Base-by-base conservation (phyloP, 176 grass and related monocot species). In the Dactylis glomerata region DNA sequence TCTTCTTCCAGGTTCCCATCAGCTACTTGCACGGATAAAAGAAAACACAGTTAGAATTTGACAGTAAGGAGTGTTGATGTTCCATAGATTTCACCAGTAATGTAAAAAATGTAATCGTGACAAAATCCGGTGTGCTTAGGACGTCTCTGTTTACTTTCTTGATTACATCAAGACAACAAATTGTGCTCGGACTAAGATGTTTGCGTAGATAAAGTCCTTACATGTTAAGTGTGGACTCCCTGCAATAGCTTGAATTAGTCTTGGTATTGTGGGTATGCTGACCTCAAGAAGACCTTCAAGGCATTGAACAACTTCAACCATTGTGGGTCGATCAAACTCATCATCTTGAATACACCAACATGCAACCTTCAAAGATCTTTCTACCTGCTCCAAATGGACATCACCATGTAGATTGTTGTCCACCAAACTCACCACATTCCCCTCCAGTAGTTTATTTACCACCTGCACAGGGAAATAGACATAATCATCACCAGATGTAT, bases 261-360 rank as follows among this genome's bases (percentile, higher is more conserved):
- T 85, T 88, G 89, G 85, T 19, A 88, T 17, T 3, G 77, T 86
- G 23, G 85, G 89, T 20, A 44, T 47, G 4, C 73, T 17, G 0
- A 37, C 31, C 3, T 88, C 70, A 22, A 17, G 17, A 10, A 55
- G 20, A 23, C 78, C 86, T 67, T 87, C 79, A 1, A 92, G 82
- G 82, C 67, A 40, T 2, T 88, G 62, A 7, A 91, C 52, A 2
- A 91, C 81, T 19, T 85, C 77, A 32, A 9, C 23, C 86, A 85
- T 91, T 0, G 78, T 81, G 0, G 89, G 89, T 62, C 86, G 47
- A 41, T 81, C 70, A 33, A 34, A 79, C 40, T 91, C 77, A 6
- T 24, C 12, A 31, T 88, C 86, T 63, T 91, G 89, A 76, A 91
- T 88, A n/a, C 86, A 91, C 89, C 89, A 91, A 75, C 85, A 88